Conservation (phyloP, 305 asterid genomes). For the Caryopteris hybrid region DNA sequence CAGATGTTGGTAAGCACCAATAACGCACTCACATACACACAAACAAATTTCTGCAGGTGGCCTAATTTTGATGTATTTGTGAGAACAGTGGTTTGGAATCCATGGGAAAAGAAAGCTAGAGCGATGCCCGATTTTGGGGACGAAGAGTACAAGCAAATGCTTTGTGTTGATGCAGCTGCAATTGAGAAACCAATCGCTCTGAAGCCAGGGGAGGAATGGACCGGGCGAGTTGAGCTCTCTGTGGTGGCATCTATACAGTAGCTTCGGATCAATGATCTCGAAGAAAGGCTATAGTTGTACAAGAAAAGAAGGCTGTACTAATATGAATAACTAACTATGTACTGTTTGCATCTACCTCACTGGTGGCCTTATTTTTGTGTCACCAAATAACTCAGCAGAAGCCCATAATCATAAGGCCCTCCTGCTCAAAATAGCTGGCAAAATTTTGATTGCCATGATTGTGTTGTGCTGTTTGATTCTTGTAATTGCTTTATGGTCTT, state of each 20-base stretch:
- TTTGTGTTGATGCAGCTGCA: conserved; percentile 80
- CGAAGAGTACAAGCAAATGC: conserved; percentile 77
- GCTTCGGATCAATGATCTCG: neutral
- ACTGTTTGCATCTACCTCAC: neutral
- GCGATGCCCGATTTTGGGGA: conserved; percentile 70
- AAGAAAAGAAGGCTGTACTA: neutral
- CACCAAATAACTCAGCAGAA: conserved; percentile 22
- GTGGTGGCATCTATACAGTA: conserved; percentile 39
- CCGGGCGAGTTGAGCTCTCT: conserved; percentile 57
- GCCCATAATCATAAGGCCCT: conserved; percentile 10
- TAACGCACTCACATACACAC: neutral
- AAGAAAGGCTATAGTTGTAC: neutral
- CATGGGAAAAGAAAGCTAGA: conserved; percentile 80
- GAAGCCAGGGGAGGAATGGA: conserved; percentile 94
- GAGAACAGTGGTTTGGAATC: conserved; percentile 81
- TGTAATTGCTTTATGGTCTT: neutral
- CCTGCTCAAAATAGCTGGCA: conserved; percentile 9
- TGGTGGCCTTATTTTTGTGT: conserved; percentile 37
- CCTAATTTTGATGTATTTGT: conserved; percentile 3
- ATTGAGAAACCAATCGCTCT: conserved; percentile 70
- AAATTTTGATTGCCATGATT: conserved; percentile 11
- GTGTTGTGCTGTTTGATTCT: neutral
- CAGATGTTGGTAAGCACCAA: conserved; percentile 64
- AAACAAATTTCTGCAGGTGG: neutral
- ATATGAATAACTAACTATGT: conserved; percentile 3